Base-by-base conservation (phyloP, 2,329 filamentous ascomycete species). In the Epichloe sp. region DNA sequence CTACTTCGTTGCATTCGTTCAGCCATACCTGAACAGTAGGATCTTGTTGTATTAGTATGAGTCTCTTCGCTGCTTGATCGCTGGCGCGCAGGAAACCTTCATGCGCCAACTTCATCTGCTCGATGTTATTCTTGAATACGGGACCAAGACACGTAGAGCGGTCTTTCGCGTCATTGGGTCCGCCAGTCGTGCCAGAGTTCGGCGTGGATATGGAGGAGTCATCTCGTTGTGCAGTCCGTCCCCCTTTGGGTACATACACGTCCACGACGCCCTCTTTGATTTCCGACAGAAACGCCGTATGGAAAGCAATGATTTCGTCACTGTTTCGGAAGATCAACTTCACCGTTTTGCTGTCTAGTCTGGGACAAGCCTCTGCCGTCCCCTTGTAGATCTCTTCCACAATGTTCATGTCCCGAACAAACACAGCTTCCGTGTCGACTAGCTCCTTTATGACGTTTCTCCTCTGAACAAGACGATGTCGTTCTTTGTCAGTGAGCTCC, bases 321-420 rank as follows among this genome's bases (percentile, higher is more conserved):
- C 86, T 90, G 62, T 98, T 98, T 55, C 88, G 85, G 66, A 98
- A 98, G 15, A 98, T 80, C 12, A 86, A 76, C 63, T 90, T 95
- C 60, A 94, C 83, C 55, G 95, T 95, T 56, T 91, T 86, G 42
- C 79, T 72, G 43, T 86, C 87, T 31, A 96, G 78, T 56, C 88
- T 81, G 8, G 88, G 81, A 51, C 86, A 89, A 11, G 86, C 85
- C 58, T 86, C 82, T 1, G 88, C 87, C 0, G 93, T 97, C 43
- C 88, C 89, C 67, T 94, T 95, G 74, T 97, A 98, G 50, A 98
- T 97, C 62, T 97, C 90, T 62, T 95, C 88, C 2, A 95, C 85
- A 49, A 98, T 91, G 64, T 90, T 95, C 88, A 98, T 91, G 65
- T 98, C 93, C 56, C 88, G 82, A 52, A 94, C 83, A 67, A 95